phyloP scores from a whole-genome alignment of 129 eudicot species.

The Flaveria linearis region DNA sequence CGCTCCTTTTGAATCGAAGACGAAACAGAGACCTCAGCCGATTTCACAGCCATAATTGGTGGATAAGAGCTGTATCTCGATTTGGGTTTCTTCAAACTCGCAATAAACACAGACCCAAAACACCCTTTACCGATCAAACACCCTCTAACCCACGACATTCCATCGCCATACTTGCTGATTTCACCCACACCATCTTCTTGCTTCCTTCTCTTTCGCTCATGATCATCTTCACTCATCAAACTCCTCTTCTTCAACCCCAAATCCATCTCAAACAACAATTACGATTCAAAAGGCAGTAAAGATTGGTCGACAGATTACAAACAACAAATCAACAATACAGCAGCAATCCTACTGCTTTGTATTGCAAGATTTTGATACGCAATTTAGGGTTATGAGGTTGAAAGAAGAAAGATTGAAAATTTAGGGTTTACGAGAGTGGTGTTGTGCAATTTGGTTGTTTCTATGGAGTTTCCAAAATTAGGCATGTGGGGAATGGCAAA shows the following conservation, averaged over 20 bases:
- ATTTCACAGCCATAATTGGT: slow-evolving; percentile 77
- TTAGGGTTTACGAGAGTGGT: slow-evolving; percentile 40
- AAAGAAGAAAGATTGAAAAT: neutral
- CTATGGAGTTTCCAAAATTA: slow-evolving; percentile 39
- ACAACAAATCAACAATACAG: neutral
- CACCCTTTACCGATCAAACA: slow-evolving; percentile 72
- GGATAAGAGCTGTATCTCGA: slow-evolving; percentile 60
- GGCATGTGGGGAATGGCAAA: slow-evolving; percentile 42
- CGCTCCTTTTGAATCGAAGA: slow-evolving; percentile 68
- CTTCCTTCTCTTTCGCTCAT: slow-evolving; percentile 8
- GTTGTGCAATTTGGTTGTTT: slow-evolving; percentile 33
- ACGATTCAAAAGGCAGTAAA: neutral
- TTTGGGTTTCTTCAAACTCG: slow-evolving; percentile 65
- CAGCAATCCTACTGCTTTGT: no score
- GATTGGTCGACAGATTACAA: slow-evolving; percentile 17
- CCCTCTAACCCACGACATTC: slow-evolving; percentile 78
- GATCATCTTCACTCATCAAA: slow-evolving; percentile 23
- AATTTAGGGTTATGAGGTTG: slow-evolving; percentile 29
- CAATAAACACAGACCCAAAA: slow-evolving; percentile 72
- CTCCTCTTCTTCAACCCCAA: slow-evolving; percentile 26
- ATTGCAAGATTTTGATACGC: neutral
- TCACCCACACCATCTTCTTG: slow-evolving; percentile 3
- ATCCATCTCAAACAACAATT: slow-evolving; percentile 20
- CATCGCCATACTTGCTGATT: slow-evolving; percentile 62
- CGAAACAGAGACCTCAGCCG: slow-evolving; percentile 76